Evolutionary conservation across 495 filamentous ascomycete genomes (phyloP).

Genomic region (Aspergillus asperescens): DNA sequence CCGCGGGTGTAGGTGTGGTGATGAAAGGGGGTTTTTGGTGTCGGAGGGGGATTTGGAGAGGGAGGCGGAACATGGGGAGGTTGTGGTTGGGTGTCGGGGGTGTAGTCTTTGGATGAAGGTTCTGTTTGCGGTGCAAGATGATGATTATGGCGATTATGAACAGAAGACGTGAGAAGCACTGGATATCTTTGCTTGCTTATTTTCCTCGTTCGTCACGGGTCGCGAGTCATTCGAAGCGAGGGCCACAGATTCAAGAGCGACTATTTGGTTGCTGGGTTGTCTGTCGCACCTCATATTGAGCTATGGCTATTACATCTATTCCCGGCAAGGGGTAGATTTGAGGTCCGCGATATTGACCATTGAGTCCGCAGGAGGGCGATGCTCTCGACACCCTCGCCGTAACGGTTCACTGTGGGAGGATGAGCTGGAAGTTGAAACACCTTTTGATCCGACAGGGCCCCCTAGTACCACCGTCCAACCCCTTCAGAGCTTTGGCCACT

Average conservation of each 20-base stretch:
- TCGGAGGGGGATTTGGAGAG: conserved; percentile 67
- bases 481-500: no score
- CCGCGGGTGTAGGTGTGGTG: conserved; percentile 74
- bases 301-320: no score
- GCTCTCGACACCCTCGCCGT: not conserved
- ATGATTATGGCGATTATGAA: not conserved
- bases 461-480: no score
- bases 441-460: not conserved
- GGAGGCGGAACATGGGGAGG: conserved; percentile 56
- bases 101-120: conserved; percentile 81
- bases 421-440: not conserved
- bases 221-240: no score
- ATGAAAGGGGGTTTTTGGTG: conserved; percentile 64
- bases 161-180: conserved; percentile 10
- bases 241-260: no score
- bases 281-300: no score
- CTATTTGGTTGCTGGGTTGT: no score
- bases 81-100: conserved; percentile 70
- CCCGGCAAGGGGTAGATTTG: no score
- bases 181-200: no score
- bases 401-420: not conserved
- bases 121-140: conserved; percentile 58
- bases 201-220: no score
- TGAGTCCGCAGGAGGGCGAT: no score
- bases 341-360: no score